A percentile compares a stretch with the other conserved stretches of the same genome.
phyloP scores from a whole-genome alignment of 345 rosid species.

The Gossypium mustelinum region DNA sequence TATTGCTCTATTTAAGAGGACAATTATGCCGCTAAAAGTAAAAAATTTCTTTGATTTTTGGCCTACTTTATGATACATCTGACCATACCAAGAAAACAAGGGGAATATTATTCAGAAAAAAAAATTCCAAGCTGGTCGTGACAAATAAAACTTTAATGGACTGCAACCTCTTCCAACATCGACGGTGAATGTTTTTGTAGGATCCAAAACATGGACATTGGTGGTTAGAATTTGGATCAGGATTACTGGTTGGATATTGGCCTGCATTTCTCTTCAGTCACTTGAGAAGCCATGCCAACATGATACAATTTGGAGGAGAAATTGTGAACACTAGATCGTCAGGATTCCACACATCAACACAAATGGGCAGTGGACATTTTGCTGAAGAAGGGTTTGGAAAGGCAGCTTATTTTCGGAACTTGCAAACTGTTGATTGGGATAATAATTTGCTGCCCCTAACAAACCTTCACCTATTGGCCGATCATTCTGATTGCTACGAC shows the following conservation, averaged over 20 bases:
- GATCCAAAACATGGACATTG: conserved; percentile 98
- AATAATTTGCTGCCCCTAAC: conserved; percentile 71
- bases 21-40: too few relatives aligned
- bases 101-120: too few relatives aligned
- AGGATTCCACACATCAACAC: conserved; percentile 78
- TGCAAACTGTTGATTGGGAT: conserved; percentile 92
- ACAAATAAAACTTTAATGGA: too few relatives aligned
- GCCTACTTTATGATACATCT: too few relatives aligned
- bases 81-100: too few relatives aligned
- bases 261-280: conserved; percentile 83
- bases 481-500: conserved; percentile 85
- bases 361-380: conserved; percentile 97
- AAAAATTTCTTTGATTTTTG: too few relatives aligned
- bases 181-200: conserved; percentile 22
- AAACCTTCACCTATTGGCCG: conserved; percentile 76
- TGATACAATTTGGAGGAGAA: conserved; percentile 97
- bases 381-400: conserved; percentile 80
- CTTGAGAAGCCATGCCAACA: conserved; percentile 77
- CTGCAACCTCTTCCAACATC: too few relatives aligned
- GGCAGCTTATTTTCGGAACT: conserved; percentile 81
- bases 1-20: too few relatives aligned
- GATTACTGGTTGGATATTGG: conserved; percentile 90
- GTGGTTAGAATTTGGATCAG: conserved; percentile 91
- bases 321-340: conserved; percentile 69
- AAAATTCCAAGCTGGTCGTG: too few relatives aligned